Percentiles rank a stretch among this genome's conserved stretches.
These are phyloP conservation scores for Sporothrix globosa DNA, from an alignment of 2,329 filamentous ascomycete genomes.

Conservation along the genomic window DNA sequence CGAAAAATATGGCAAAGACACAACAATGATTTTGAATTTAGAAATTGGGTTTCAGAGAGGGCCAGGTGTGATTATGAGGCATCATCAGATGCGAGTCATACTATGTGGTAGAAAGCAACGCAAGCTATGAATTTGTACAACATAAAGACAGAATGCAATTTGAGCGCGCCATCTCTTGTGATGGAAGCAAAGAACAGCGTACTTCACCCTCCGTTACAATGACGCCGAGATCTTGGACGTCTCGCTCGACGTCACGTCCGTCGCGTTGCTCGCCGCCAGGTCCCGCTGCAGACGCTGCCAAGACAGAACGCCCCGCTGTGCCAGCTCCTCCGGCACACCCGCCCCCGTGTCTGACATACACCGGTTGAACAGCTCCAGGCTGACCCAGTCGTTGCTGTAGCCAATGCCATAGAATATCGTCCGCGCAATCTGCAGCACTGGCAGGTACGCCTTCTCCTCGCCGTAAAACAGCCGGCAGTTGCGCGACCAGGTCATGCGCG, in stretches of 20 bases:
- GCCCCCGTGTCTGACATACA: constrained; percentile 52
- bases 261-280: background rate
- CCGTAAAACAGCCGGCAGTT: constrained; percentile 65
- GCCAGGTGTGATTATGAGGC: no score
- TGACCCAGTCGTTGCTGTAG: constrained; percentile 60
- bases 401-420: constrained; percentile 60
- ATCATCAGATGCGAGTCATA: no score
- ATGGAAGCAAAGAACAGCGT: background rate
- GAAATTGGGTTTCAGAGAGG: no score
- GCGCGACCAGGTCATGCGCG: constrained; percentile 66
- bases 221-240: constrained; percentile 3
- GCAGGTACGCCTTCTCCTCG: constrained; percentile 61
- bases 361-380: constrained; percentile 62
- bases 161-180: background rate
- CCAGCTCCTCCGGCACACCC: constrained; percentile 55
- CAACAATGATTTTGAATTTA: no score
- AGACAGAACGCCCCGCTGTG: constrained; percentile 52
- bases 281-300: constrained; percentile 49
- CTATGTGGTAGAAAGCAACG: constrained; percentile 2
- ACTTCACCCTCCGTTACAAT: background rate
- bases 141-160: background rate
- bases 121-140: constrained; percentile 1
- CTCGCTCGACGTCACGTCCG: background rate
- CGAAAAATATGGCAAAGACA: no score
- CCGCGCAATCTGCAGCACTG: constrained; percentile 56